Percentiles rank a stretch among this genome's conserved stretches.
phyloP scores from a whole-genome alignment of 2,329 filamentous ascomycete species.

The Fusarium drepaniforme region DNA sequence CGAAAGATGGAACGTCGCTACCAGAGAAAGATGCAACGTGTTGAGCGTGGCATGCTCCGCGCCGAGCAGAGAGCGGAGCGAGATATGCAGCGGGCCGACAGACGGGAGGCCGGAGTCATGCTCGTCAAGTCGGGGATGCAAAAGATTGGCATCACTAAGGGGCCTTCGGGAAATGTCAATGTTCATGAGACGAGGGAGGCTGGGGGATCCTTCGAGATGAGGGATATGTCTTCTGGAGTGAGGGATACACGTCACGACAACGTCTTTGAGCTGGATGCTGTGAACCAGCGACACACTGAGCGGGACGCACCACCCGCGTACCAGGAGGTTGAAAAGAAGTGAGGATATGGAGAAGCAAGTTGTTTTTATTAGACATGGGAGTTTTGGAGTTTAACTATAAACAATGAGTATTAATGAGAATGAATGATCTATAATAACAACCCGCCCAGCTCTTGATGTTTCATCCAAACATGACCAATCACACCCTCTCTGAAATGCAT shows the following conservation, averaged over 20 bases:
- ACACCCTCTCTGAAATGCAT: constrained; percentile 24
- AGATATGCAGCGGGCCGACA: constrained; percentile 20
- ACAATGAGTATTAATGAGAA: background rate
- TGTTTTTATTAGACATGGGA: background rate
- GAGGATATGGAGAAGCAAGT: background rate
- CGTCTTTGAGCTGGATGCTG: constrained; percentile 15
- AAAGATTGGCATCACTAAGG: constrained; percentile 1
- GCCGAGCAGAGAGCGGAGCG: constrained; percentile 34
- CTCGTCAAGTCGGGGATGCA: constrained; percentile 15
- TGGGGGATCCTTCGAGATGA: constrained; percentile 4
- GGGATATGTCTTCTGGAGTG: background rate
- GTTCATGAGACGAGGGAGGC: background rate
- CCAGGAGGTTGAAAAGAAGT: constrained; percentile 34
- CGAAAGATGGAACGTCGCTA: constrained; percentile 35
- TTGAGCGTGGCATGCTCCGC: constrained; percentile 36
- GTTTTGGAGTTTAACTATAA: background rate
- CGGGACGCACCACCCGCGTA: constrained; percentile 38
- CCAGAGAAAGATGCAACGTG: constrained; percentile 33
- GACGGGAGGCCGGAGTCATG: constrained; percentile 26
- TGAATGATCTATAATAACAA: background rate
- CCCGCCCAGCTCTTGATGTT: background rate
- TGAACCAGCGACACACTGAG: constrained; percentile 7
- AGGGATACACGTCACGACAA: background rate
- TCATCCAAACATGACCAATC: background rate
- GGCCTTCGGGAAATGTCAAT: background rate